Evolutionary conservation across 2,329 filamentous ascomycete genomes (phyloP).

Genomic region (Pseudocercospora crystallina): DNA sequence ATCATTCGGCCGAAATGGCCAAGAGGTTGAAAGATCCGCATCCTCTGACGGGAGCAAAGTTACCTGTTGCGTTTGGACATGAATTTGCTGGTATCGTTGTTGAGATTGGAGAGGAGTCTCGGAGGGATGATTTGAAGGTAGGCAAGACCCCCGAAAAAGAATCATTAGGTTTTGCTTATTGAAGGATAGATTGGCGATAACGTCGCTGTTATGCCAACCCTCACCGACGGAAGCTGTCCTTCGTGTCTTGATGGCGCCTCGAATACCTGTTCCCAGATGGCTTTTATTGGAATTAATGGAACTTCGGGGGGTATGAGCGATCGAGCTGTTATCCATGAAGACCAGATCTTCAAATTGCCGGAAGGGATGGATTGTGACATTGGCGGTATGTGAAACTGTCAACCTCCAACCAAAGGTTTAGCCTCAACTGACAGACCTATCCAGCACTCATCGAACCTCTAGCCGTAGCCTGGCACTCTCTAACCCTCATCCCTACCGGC

Average conservation of each 20-base stretch:
- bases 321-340: slow-evolving; percentile 6
- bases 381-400: slow-evolving; percentile 1
- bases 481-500: not conserved
- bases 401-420: not conserved
- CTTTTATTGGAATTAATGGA: slow-evolving; percentile 10
- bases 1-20: slow-evolving; percentile 3
- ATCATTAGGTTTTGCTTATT: too few relatives aligned
- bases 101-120: slow-evolving; percentile 9
- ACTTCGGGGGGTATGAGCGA: slow-evolving; percentile 15
- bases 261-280: slow-evolving; percentile 6
- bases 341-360: slow-evolving; percentile 9
- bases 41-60: slow-evolving; percentile 7
- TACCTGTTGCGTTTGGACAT: slow-evolving; percentile 8
- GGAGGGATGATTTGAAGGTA: slow-evolving; percentile 4
- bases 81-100: slow-evolving; percentile 11
- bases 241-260: slow-evolving; percentile 8
- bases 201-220: slow-evolving; percentile 10
- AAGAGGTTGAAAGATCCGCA: slow-evolving; percentile 7
- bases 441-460: slow-evolving; percentile 10
- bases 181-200: slow-evolving; percentile 9
- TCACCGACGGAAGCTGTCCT: slow-evolving; percentile 9
- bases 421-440: not conserved
- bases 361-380: slow-evolving; percentile 11
- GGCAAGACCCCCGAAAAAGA: too few relatives aligned
- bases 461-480: slow-evolving; percentile 11